Evolutionary conservation across 306 rosid genomes (phyloP), one percentile per base, ranked within the genome.

Genomic region (Biancaea sappan): DNA sequence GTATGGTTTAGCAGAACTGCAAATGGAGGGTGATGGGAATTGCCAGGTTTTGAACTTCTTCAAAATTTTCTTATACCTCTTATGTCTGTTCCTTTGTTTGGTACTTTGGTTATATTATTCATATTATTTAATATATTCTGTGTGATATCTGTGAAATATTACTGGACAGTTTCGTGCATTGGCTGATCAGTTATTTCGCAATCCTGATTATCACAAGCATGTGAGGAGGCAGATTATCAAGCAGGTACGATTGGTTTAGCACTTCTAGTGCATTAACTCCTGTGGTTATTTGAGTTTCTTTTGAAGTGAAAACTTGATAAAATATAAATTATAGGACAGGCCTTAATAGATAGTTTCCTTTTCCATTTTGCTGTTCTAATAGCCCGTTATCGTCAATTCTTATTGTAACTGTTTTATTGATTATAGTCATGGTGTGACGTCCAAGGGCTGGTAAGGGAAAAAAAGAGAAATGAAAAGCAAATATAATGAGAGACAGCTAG

Each of bases 21-120:
- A 87, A 77, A 95, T 95, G 80, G 96, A 95, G 88, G 99, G 99
- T 74, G 99, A 95, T 78, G 99, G 99, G 76, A 95, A 95, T 86
- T 95, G 99, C 71, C 99, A 95, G 99, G 99, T 95, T 74, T 67
- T 77, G 48, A 0, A 19, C 59, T 8, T 62, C 53, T 70, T 54
- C 11, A 28, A 61, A 61, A 43, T 75, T 69, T 32, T 32, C 21
- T 56, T 68, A 29, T 16, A 35, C 59, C 52, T 37, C 52, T 75
- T 85, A 59, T 38, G 38, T 64, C 69, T 59, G 16, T 28, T 14
- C 32, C 25, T 52, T 64, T 66, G n/a, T 50, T 44, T 57, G 31
- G 10, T 43, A 63, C 54, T 72, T 68, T 46, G n/a, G 47, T 47
- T 65, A 28, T 12, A 32, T 43, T 6, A 53, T 60, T 63, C 54